These are phyloP conservation scores for Leccinum variicolor DNA, from an alignment of 768 basidiomycete genomes.

Conservation along the genomic window DNA sequence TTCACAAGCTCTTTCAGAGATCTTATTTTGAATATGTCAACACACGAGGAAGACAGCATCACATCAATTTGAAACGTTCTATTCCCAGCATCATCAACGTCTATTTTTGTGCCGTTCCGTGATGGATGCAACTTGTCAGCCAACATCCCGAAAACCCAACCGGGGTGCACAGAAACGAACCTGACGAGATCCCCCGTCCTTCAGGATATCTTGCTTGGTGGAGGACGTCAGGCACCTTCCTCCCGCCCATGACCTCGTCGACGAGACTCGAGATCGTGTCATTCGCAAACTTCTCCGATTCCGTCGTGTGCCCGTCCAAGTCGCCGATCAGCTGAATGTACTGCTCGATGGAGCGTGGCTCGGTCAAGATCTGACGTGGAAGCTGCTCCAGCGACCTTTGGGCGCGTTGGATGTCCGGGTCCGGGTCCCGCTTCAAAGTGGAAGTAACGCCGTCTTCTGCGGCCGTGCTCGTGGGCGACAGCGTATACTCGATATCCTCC, in stretches of 20 bases:
- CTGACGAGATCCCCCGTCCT: conserved; percentile 40
- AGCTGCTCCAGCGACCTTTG: too few species aligned
- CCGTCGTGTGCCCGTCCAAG: conserved; percentile 4
- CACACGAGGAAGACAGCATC: not conserved
- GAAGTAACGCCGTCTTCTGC: too few species aligned
- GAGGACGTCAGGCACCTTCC: conserved; percentile 30
- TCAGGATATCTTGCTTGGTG: conserved; percentile 39
- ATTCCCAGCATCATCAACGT: conserved; percentile 42
- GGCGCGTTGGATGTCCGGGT: too few species aligned
- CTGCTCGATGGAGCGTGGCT: too few species aligned
- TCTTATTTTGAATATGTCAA: conserved; percentile 20
- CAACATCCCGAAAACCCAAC: not conserved
- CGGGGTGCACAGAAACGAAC: conserved; percentile 24
- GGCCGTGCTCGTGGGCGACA: too few species aligned
- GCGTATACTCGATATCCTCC: too few species aligned
- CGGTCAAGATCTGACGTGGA: too few species aligned
- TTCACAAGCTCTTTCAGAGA: conserved; percentile 31
- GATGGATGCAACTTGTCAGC: not conserved
- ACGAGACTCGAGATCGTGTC: conserved; percentile 33
- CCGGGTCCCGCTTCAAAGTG: too few species aligned
- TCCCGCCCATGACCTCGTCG: conserved; percentile 37
- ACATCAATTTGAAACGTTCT: conserved; percentile 34
- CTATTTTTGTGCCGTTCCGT: conserved; percentile 18
- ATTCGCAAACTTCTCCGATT: conserved; percentile 4
- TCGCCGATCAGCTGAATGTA: too few species aligned